phyloP scores from a whole-genome alignment of 2,329 filamentous ascomycete species.

The Fusarium musae region DNA sequence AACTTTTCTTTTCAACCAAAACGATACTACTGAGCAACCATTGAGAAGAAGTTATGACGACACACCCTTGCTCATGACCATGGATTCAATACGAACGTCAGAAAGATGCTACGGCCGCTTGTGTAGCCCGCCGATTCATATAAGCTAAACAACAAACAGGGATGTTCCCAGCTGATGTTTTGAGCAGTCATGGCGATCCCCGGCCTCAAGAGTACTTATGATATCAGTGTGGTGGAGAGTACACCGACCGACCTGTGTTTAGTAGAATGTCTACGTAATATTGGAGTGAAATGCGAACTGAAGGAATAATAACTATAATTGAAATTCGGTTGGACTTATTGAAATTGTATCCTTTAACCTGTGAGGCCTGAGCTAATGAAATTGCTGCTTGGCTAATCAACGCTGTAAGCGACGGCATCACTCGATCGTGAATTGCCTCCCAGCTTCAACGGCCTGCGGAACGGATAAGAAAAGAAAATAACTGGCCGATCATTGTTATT shows the following conservation, averaged over 20 bases:
- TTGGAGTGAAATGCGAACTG: not conserved
- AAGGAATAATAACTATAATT: not conserved
- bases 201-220: slow-evolving; percentile 3
- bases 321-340: not conserved
- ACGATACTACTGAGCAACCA: too few species aligned
- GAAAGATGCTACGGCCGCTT: not conserved
- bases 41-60: not conserved
- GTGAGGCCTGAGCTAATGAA: not conserved
- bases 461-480: not conserved
- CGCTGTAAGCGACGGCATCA: not conserved
- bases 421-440: not conserved
- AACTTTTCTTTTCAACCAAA: not conserved
- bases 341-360: not conserved
- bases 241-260: not conserved
- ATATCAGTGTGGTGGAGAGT: not conserved
- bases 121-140: not conserved
- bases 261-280: not conserved
- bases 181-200: not conserved
- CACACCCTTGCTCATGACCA: not conserved
- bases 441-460: not conserved
- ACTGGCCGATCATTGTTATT: not conserved
- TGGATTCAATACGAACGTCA: not conserved
- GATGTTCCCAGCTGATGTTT: slow-evolving; percentile 9
- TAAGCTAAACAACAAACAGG: slow-evolving; percentile 22
- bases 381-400: slow-evolving; percentile 4